Evolutionary conservation across 768 basidiomycete species (phyloP).

Genomic region (Amanita muscaria): DNA sequence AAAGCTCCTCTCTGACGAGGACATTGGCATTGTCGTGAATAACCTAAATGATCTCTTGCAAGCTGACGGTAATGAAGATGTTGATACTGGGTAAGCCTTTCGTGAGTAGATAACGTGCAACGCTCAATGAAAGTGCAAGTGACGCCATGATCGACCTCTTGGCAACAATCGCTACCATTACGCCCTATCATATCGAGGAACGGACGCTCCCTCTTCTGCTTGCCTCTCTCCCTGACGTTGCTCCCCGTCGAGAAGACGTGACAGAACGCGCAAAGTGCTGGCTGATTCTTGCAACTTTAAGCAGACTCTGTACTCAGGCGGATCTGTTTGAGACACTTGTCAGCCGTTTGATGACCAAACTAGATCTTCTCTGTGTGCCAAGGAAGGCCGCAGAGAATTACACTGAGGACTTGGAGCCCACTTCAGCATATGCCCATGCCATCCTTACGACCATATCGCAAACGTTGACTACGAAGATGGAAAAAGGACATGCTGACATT

Average conservation of each 20-base stretch:
- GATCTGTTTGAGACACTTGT: conserved; percentile 81
- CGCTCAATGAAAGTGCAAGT: conserved; percentile 26
- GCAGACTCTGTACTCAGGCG: conserved; percentile 61
- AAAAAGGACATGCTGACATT: conserved; percentile 58
- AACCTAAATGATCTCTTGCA: conserved; percentile 64
- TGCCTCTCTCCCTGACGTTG: conserved; percentile 56
- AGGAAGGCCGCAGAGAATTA: conserved; percentile 11
- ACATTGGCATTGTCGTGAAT: conserved; percentile 73
- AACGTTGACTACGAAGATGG: conserved; percentile 41
- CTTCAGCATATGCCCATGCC: conserved; percentile 80
- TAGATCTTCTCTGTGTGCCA: conserved; percentile 57
- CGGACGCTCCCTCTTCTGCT: conserved; percentile 80
- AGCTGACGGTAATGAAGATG: conserved; percentile 38
- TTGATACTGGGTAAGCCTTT: conserved; percentile 41
- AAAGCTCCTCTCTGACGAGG: conserved; percentile 55
- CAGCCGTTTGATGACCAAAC: conserved; percentile 64
- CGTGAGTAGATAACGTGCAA: not conserved
- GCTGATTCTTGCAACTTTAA: conserved; percentile 59
- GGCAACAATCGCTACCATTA: conserved; percentile 45
- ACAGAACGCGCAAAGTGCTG: conserved; percentile 56
- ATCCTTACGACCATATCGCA: conserved; percentile 63
- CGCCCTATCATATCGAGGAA: conserved; percentile 58
- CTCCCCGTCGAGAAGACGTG: conserved; percentile 46
- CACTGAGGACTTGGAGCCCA: conserved; percentile 41
- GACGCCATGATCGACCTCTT: conserved; percentile 54